Evolutionary conservation across 495 filamentous ascomycete species (phyloP).

Genomic region (Aspergillus incahuasiensis): DNA sequence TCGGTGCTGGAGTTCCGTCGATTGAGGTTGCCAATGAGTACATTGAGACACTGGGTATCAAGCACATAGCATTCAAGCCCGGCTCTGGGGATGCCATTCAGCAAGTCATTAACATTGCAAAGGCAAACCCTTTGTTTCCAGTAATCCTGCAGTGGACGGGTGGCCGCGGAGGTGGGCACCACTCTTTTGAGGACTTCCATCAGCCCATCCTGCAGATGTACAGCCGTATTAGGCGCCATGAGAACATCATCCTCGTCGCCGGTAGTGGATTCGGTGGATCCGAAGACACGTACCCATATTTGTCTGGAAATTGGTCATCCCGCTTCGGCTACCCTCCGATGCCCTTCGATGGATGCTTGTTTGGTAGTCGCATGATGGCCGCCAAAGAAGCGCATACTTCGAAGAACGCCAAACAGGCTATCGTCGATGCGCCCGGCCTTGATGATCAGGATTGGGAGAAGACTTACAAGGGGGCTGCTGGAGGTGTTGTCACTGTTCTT

Average conservation of each 20-base stretch:
- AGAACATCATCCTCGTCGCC: constrained; percentile 83
- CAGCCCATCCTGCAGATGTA: constrained; percentile 92
- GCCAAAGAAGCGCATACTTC: constrained; percentile 94
- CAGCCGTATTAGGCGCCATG: constrained; percentile 69
- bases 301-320: constrained; percentile 82
- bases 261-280: constrained; percentile 90
- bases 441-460: constrained; percentile 92
- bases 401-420: constrained; percentile 88
- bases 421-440: constrained; percentile 82
- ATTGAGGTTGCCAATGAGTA: constrained; percentile 94
- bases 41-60: constrained; percentile 87
- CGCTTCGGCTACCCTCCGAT: constrained; percentile 85
- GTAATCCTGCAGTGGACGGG: constrained; percentile 94
- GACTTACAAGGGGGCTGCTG: constrained; percentile 87
- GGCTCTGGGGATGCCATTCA: constrained; percentile 87
- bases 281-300: constrained; percentile 88
- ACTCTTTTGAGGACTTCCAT: constrained; percentile 95
- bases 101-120: constrained; percentile 86
- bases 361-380: constrained; percentile 90
- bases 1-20: constrained; percentile 89
- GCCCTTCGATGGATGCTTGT: constrained; percentile 88
- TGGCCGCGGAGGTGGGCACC: constrained; percentile 88
- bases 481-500: constrained; percentile 92
- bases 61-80: constrained; percentile 94
- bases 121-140: constrained; percentile 83